phyloP scores from a whole-genome alignment of 179 eudicot species.

The Spinacia oleracea region DNA sequence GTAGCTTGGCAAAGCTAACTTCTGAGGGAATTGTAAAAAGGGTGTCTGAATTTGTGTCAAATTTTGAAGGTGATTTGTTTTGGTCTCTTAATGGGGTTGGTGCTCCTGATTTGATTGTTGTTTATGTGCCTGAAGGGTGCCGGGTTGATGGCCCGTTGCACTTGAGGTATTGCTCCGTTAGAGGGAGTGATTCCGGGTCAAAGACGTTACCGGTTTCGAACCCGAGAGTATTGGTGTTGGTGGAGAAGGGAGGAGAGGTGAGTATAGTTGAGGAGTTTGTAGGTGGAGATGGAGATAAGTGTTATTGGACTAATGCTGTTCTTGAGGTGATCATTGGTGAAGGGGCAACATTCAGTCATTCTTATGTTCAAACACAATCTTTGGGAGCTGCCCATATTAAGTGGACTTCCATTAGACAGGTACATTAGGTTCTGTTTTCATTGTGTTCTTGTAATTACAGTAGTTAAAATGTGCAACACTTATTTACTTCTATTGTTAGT shows the following conservation, averaged over 20 bases:
- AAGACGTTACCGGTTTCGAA: constrained; percentile 71
- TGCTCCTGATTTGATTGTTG: constrained; percentile 68
- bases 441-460: neutral
- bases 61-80: constrained; percentile 82
- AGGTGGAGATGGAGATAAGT: constrained; percentile 53
- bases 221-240: constrained; percentile 85
- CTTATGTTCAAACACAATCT: constrained; percentile 84
- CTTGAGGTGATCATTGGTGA: constrained; percentile 70
- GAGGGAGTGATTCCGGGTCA: constrained; percentile 53
- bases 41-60: constrained; percentile 55
- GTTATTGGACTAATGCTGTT: constrained; percentile 92
- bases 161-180: constrained; percentile 56
- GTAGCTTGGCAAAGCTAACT: constrained; percentile 47
- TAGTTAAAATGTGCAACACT: neutral
- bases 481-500: constrained; percentile 3
- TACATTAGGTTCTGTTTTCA: constrained; percentile 27
- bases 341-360: constrained; percentile 75
- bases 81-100: constrained; percentile 93
- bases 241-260: constrained; percentile 92
- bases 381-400: constrained; percentile 83
- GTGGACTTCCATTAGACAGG: constrained; percentile 95
- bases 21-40: constrained; percentile 51
- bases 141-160: constrained; percentile 62
- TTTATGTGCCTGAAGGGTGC: constrained; percentile 86
- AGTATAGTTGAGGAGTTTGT: constrained; percentile 74